Percentiles rank a stretch among this genome's conserved stretches.
Evolutionary conservation across 345 rosid genomes (phyloP).

Genomic region (Leavenworthia alabamica): DNA sequence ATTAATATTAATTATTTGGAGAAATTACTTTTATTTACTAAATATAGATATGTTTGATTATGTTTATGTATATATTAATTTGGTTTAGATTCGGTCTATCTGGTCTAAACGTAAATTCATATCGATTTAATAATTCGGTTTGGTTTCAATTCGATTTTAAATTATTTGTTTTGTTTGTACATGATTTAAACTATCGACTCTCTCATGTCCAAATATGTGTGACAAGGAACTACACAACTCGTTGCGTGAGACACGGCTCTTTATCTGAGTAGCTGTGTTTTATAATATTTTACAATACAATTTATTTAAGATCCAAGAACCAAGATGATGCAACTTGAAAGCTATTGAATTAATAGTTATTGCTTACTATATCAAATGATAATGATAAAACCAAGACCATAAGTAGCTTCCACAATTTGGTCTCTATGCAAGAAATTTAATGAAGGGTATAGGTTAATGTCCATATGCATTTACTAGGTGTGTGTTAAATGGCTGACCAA

Average conservation of each 20-base stretch:
- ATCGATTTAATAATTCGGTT: background rate
- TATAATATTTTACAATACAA: constrained; percentile 3
- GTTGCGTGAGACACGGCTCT: constrained; percentile 29
- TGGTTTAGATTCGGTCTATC: background rate
- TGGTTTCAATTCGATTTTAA: background rate
- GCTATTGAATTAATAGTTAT: constrained; percentile 12
- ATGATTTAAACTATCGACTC: background rate
- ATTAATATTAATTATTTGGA: too few species aligned
- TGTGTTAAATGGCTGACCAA: constrained; percentile 19
- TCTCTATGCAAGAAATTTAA: background rate
- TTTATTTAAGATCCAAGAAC: background rate
- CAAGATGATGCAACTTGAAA: constrained; percentile 20
- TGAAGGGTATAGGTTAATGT: constrained; percentile 4
- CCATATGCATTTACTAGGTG: constrained; percentile 14
- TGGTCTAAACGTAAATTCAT: background rate
- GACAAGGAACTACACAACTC: constrained; percentile 21
- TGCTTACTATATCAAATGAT: constrained; percentile 14
- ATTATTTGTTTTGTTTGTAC: background rate
- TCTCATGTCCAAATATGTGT: background rate
- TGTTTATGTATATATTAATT: too few species aligned
- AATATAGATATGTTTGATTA: too few species aligned
- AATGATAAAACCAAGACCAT: background rate
- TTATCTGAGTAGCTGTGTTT: constrained; percentile 3
- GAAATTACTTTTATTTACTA: too few species aligned
- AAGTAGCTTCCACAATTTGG: constrained; percentile 16